These are phyloP conservation scores for Polychaeton citri DNA, from an alignment of 2,329 filamentous ascomycete species.

Conservation along the genomic window DNA sequence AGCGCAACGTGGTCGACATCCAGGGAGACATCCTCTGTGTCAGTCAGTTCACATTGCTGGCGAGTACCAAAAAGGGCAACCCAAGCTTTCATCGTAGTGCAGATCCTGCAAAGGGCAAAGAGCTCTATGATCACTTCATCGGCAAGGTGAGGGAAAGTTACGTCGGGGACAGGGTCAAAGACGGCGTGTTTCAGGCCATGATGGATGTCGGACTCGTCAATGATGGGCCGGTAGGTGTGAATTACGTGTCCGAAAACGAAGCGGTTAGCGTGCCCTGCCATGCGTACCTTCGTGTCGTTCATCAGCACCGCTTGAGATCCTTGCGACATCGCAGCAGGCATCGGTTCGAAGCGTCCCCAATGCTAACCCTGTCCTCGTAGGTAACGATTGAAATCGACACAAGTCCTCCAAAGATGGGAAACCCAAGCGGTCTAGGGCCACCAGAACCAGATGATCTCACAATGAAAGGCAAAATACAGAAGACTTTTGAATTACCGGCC, in stretches of 20 bases:
- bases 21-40: conserved; percentile 87
- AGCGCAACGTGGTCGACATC: conserved; percentile 76
- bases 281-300: too few relatives aligned
- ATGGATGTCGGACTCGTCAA: conserved; percentile 95
- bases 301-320: too few relatives aligned
- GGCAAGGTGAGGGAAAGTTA: conserved; percentile 62
- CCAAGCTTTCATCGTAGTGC: conserved; percentile 89
- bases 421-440: conserved; percentile 16
- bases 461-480: conserved; percentile 19
- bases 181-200: conserved; percentile 97
- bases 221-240: conserved; percentile 58
- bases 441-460: conserved; percentile 15
- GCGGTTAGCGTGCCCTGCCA: conserved; percentile 26
- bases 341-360: background rate
- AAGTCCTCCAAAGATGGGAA: conserved; percentile 28
- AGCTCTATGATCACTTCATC: conserved; percentile 75
- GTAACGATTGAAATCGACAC: conserved; percentile 38
- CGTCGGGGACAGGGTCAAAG: conserved; percentile 61
- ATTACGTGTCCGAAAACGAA: conserved; percentile 43
- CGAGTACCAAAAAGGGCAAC: conserved; percentile 85
- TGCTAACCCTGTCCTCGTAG: conserved; percentile 14
- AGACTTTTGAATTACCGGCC: conserved; percentile 21
- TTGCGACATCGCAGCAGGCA: too few relatives aligned
- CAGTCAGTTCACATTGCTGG: conserved; percentile 91
- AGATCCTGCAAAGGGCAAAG: conserved; percentile 61